These are phyloP conservation scores for Nevesoporus exiguus DNA, from an alignment of 768 basidiomycete species.

Conservation along the genomic window DNA sequence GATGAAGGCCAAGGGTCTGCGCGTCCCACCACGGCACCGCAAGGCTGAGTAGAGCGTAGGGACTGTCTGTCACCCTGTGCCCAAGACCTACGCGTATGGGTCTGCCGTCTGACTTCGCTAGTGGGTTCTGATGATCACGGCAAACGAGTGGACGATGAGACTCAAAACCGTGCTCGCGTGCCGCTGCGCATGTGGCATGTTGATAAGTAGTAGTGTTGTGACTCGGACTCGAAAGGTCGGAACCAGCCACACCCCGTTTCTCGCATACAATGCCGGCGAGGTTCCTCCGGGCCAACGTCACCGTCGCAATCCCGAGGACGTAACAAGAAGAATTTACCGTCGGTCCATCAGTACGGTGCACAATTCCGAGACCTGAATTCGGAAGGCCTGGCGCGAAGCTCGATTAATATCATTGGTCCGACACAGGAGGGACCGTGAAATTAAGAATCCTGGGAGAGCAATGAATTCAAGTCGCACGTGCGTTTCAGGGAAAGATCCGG, in stretches of 20 bases:
- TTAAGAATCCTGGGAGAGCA: conserved; percentile 7
- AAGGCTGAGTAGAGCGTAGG: conserved; percentile 27
- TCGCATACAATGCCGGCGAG: not conserved
- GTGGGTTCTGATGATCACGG: not conserved
- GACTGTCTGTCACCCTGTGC: conserved; percentile 10
- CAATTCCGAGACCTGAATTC: not conserved
- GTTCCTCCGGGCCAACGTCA: not conserved
- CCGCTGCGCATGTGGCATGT: not conserved
- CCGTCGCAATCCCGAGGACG: no score
- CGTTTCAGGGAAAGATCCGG: conserved; percentile 23
- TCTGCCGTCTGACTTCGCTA: not conserved
- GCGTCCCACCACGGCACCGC: conserved; percentile 55
- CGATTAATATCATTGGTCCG: not conserved
- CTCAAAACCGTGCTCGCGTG: not conserved
- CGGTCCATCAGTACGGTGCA: no score
- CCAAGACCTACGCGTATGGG: not conserved
- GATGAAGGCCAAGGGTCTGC: conserved; percentile 73
- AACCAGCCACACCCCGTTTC: not conserved
- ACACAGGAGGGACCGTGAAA: not conserved
- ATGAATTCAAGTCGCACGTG: not conserved
- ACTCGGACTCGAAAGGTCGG: not conserved
- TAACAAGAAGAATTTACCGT: no score
- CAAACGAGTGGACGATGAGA: conserved; percentile 7
- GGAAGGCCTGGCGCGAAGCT: not conserved
- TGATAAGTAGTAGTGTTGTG: not conserved